These are phyloP conservation scores for Chalaropsis thielavioides DNA, from an alignment of 2,329 filamentous ascomycete genomes.

Conservation along the genomic window DNA sequence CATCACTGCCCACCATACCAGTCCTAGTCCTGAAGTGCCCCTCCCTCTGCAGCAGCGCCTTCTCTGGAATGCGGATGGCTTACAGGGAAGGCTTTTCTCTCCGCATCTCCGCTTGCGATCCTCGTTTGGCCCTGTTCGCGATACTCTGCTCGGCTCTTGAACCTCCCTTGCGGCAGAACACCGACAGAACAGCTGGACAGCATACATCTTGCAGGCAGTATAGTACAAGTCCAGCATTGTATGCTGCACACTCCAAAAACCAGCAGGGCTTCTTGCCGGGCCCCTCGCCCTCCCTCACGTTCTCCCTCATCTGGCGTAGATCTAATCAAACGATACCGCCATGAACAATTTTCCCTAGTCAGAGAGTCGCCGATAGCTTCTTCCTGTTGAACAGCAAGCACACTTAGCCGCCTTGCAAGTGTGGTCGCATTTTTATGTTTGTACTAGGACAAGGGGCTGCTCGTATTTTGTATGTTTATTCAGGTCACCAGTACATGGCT, in stretches of 20 bases:
- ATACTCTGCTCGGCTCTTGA: not conserved
- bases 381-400: not conserved
- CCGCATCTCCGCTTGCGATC: not conserved
- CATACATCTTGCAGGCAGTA: not conserved
- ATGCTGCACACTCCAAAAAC: not conserved
- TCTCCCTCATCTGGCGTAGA: not conserved
- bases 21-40: not conserved
- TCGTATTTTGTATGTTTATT: not conserved
- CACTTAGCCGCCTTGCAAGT: not conserved
- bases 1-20: not conserved
- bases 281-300: not conserved
- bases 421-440: not conserved
- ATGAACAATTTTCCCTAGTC: not conserved
- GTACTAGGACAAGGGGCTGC: not conserved
- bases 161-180: constrained; percentile 6
- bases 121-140: not conserved
- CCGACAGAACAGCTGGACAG: not conserved
- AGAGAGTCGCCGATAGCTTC: not conserved
- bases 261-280: not conserved
- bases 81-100: not conserved
- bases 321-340: not conserved
- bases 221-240: too few relatives aligned
- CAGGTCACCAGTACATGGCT: not conserved
- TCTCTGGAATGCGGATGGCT: not conserved
- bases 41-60: not conserved